Evolutionary conservation across 1,284 basidiomycete species (phyloP).

Genomic region (Apiotrichum gamsii): DNA sequence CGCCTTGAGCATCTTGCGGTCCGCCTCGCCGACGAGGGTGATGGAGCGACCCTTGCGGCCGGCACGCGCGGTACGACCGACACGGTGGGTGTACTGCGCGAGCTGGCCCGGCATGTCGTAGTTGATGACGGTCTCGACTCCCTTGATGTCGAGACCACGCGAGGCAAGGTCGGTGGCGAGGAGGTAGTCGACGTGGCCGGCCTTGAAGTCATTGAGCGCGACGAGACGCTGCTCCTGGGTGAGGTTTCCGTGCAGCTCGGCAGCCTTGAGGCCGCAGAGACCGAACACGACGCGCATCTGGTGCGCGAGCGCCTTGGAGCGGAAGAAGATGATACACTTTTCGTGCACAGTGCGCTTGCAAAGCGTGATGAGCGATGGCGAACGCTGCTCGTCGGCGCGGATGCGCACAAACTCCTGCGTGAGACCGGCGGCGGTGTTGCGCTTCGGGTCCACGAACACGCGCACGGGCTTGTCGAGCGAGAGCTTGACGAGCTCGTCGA

Average conservation of each 20-base stretch:
- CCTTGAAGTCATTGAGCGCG: conserved; percentile 79
- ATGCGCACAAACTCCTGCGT: conserved; percentile 93
- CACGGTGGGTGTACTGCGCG: conserved; percentile 90
- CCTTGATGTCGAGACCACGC: conserved; percentile 93
- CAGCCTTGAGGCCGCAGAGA: conserved; percentile 76
- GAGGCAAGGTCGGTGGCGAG: conserved; percentile 95
- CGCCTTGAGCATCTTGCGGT: conserved; percentile 92
- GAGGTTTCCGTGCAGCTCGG: conserved; percentile 90
- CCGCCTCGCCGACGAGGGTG: conserved; percentile 90
- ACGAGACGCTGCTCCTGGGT: conserved; percentile 89
- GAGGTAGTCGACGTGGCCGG: conserved; percentile 76
- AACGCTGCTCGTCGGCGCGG: conserved; percentile 64
- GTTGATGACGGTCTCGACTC: conserved; percentile 95
- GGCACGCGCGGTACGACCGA: conserved; percentile 92
- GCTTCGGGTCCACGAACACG: conserved; percentile 91
- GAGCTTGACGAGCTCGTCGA: conserved; percentile 87
- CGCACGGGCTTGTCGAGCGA: conserved; percentile 85
- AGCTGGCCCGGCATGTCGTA: conserved; percentile 95
- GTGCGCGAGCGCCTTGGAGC: conserved; percentile 94
- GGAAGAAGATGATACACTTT: conserved; percentile 84
- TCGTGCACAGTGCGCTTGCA: conserved; percentile 82
- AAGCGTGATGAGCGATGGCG: conserved; percentile 72
- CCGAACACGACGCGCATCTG: conserved; percentile 92
- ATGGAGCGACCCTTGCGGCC: conserved; percentile 88
- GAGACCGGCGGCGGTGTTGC: conserved; percentile 78